These are phyloP conservation scores for Camelina laxa DNA, from an alignment of 345 rosid species.

Conservation along the genomic window DNA sequence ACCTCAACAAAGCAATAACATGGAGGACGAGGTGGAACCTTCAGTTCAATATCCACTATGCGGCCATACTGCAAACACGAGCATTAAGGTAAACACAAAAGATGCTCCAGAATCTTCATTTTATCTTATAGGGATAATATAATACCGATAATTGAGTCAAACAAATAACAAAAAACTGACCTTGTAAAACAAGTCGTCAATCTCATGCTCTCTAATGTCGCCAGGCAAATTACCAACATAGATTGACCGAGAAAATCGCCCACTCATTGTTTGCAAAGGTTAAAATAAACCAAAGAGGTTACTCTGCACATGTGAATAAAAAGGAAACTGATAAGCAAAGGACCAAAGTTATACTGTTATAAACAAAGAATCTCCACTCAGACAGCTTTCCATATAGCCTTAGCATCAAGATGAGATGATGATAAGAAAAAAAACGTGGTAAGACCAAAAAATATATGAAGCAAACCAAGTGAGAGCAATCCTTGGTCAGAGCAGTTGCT, in stretches of 20 bases:
- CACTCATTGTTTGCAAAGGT: slow-evolving; percentile 67
- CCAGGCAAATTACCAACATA: slow-evolving; percentile 97
- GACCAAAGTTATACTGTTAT: slow-evolving; percentile 26
- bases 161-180: slow-evolving; percentile 47
- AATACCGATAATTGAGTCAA: neutral
- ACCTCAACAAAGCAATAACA: slow-evolving; percentile 98
- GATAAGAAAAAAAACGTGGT: slow-evolving; percentile 28
- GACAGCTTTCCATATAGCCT: slow-evolving; percentile 41
- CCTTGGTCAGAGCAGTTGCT: slow-evolving; percentile 84
- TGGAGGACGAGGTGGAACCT: slow-evolving; percentile 96
- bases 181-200: slow-evolving; percentile 97
- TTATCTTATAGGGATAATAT: neutral
- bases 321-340: slow-evolving; percentile 30
- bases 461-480: slow-evolving; percentile 96
- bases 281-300: slow-evolving; percentile 27
- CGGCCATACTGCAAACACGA: slow-evolving; percentile 73
- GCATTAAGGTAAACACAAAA: neutral
- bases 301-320: slow-evolving; percentile 34
- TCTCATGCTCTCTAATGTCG: slow-evolving; percentile 82
- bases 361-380: slow-evolving; percentile 42
- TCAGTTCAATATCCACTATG: slow-evolving; percentile 87
- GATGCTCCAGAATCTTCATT: neutral
- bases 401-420: slow-evolving; percentile 45
- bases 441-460: slow-evolving; percentile 56
- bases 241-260: slow-evolving; percentile 95